Base-by-base conservation (phyloP, 352 stramenopile genomes). In the Blastocystis sp. region DNA sequence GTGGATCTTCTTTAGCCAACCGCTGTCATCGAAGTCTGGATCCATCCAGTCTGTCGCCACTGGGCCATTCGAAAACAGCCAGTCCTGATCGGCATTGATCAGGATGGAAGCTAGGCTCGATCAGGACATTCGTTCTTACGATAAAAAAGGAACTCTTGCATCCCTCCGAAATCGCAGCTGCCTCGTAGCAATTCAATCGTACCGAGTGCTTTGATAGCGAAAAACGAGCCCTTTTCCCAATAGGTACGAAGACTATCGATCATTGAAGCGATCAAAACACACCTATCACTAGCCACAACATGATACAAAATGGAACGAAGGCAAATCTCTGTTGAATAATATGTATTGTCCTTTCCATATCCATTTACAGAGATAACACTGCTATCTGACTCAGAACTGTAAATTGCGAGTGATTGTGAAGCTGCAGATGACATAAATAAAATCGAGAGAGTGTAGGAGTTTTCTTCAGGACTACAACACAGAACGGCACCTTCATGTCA, bases 321-420 rank as follows among this genome's bases (percentile, higher is more conserved):
- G 55, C 70, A 80, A 41, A 80, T 34, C 18, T 62, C n/a, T 41
- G 23, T 64, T 37, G n/a, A 6, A 64, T 39, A 80, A 4, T 61
- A 41, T 29, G 70, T 64, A 23, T 80, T 80, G 39, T 80, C 70
- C 1, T 80, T 62, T 43, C 70, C 70, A 20, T 80, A 80, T 62
- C 70, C 70, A 41, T 80, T 80, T 15, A 80, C 43, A 45, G 45
- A 34, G 55, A 61, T 64, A 34, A 61, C 37, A 43, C 11, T 7
- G 9, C 41, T 20, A 13, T 9, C 34, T 11, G 18, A 29, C 39
- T 61, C 29, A 13, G 20, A 13, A 47, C 64, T 53, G 45, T 47
- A 63, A 29, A 80, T 54, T 15, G 50, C 4, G 3, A 80, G 47
- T 9, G 45, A 62, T 43, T 80, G 70, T 13, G 70, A 80, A 0